Conservation (phyloP, 148 eudicot genomes). For the Silene latifolia region DNA sequence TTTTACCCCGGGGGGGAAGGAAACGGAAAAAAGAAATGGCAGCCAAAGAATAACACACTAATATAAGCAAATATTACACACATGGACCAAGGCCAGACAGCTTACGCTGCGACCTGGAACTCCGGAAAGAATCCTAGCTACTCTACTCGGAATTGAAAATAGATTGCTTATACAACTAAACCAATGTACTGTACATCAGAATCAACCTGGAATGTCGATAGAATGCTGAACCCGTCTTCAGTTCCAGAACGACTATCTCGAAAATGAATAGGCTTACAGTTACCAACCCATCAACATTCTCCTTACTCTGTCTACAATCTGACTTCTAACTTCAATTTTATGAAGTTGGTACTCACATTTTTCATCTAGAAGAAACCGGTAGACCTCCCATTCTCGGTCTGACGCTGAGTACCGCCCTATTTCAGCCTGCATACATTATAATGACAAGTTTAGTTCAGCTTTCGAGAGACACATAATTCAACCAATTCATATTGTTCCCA, state of each 20-base stretch:
- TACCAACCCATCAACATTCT: conserved; percentile 84
- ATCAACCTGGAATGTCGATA: not conserved
- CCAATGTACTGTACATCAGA: not conserved
- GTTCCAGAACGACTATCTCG: not conserved
- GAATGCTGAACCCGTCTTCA: not conserved
- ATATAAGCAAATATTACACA: not conserved
- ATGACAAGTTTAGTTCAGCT: not conserved
- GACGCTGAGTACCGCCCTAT: conserved; percentile 67
- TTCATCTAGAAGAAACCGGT: conserved; percentile 70
- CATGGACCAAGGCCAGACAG: not conserved
- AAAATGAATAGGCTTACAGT: conserved; percentile 15
- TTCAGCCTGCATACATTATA: conserved; percentile 48
- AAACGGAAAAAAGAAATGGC: no score
- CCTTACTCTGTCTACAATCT: conserved; percentile 72
- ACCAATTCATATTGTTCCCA: no score
- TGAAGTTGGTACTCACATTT: conserved; percentile 45
- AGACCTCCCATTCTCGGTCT: conserved; percentile 86
- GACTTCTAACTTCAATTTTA: conserved; percentile 42
- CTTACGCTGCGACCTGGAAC: conserved; percentile 3
- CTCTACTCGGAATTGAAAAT: conserved; percentile 2
- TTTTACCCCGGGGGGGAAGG: no score
- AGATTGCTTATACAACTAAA: not conserved
- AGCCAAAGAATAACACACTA: no score
- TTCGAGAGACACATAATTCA: not conserved
- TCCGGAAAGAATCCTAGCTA: no score